A percentile compares a stretch with the other conserved stretches of the same genome.
Evolutionary conservation across 345 rosid species (phyloP).

Genomic region (Eucalyptus virginea): DNA sequence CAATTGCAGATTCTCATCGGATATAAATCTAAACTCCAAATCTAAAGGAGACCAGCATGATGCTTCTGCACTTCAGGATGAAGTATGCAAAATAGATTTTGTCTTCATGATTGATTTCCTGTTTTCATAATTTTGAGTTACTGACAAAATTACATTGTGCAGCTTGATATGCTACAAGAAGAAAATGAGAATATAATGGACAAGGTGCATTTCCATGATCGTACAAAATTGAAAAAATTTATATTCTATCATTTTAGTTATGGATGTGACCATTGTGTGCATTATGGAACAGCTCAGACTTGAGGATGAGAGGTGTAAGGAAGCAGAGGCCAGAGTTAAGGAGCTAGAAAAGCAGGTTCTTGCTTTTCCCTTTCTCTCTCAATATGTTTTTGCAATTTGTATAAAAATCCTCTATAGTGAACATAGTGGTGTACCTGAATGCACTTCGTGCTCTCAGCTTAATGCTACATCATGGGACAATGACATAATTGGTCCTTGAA

Average conservation of each 20-base stretch:
- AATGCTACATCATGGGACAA: background rate
- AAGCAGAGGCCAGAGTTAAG: slow-evolving; percentile 83
- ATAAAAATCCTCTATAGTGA: background rate
- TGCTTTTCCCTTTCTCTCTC: background rate
- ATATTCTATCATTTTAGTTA: background rate
- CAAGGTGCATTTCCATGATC: slow-evolving; percentile 24
- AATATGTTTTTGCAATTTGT: background rate
- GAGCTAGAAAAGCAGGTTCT: slow-evolving; percentile 98
- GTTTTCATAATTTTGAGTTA: background rate
- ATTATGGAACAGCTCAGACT: slow-evolving; percentile 55
- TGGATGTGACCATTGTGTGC: background rate
- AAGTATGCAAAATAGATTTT: slow-evolving; percentile 23
- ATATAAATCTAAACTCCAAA: slow-evolving; percentile 29
- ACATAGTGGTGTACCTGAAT: background rate
- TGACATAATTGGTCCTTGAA: background rate
- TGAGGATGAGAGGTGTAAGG: slow-evolving; percentile 84
- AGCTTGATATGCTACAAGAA: slow-evolving; percentile 94
- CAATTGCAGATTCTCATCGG: slow-evolving; percentile 48
- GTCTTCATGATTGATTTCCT: background rate
- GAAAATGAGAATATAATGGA: slow-evolving; percentile 68
- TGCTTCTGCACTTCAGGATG: slow-evolving; percentile 93
- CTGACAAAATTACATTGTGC: slow-evolving; percentile 3
- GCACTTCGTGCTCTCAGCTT: background rate
- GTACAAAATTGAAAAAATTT: background rate
- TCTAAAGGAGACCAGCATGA: slow-evolving; percentile 50